Evolutionary conservation across 441 rosid species (phyloP), one percentile per base, ranked within the genome.

Genomic region (Gossypium laxum): DNA sequence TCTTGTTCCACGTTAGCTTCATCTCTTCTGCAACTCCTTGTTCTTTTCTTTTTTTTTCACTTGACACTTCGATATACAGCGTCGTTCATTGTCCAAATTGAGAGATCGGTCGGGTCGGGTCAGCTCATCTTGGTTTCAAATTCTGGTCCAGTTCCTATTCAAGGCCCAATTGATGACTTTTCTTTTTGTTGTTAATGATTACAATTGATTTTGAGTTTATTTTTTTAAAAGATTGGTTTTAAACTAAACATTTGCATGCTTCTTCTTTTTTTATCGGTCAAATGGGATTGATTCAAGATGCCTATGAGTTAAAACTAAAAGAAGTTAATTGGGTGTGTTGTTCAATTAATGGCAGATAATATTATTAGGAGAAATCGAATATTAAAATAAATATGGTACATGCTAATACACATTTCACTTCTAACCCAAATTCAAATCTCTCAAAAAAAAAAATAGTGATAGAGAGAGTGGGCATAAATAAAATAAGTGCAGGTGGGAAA

Each of bases 1-100:
- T 76, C 79, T 77, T 86, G 75, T 83, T 87, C 96, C 93, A 89
- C 2, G 92, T 82, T 48, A 91, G 57, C 72, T 86, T 91, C 96
- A 91, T 91, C 82, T 77, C 63, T n/a, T 41, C 52, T 41, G 68
- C 52, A 12, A 63, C 63, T 74, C 74, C 34, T 30, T 28, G 32
- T 26, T 26, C 4, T 4, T 28, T 28, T 28, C 1, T 4, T 26
- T 43, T 4, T 38, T 19, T 66, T 50, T 34, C 55, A 4, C 17
- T 64, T 34, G 10, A 2, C 18, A 0, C 28, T 21, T 8, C 8
- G 55, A 14, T 15, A 28, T 28, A 17, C 12, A 30, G 1, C 10
- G n/a, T 61, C 19, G 11, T 6, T 41, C n/a, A 28, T 41, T 41
- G 52, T 12, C 51, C 11, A 41, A 41, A 6, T 12, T 4, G 8